Base-by-base conservation (phyloP, 768 basidiomycete genomes). In the Lentinula guzmanii region DNA sequence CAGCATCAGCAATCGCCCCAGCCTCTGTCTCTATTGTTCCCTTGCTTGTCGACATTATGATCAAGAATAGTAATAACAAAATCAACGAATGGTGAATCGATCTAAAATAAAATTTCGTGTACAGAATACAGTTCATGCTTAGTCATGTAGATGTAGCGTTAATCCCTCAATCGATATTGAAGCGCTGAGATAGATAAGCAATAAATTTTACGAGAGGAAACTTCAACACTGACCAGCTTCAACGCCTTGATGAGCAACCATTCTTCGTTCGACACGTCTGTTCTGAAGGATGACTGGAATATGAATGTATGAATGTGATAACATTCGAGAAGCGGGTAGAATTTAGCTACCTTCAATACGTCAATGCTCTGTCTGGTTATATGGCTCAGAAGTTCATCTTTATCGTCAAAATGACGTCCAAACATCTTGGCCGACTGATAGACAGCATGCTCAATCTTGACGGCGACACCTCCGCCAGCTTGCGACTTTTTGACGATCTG, bases 391-490 rank as follows among this genome's bases (percentile, higher is more conserved):
- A 98, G 72, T 67, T 98, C 97, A 71, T 98, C 95, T 75, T 96
- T 92, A 51, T 98, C 95, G 68, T 91, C 90, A 69, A 95, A 98
- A 75, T 98, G 96, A 66, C 95, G 86, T 5, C 95, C 95, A 70
- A 91, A 98, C 86, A 94, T 89, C 75, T 95, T 96, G 33, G 94
- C 87, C 28, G 91, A 90, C 75, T 98, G 91, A 73, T 98, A 95
- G 10, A 95, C 89, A 3, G 95, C 95, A 72, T 96, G 91, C 73
- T 98, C 97, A 63, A 98, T 98, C 82, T 98, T 99, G 67, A 98
- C 91, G 0, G 97, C 96, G 13, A 98, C 95, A 69, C 97, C 96
- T 52, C 83, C 95, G 68, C 94, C 96, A n/a, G 92, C 87, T 72
- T 98, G 94, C 2, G 87, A 80, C 75, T 93, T 95, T 79, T 97